Evolutionary conservation across 1,284 basidiomycete species (phyloP).

Genomic region (Ceratobasidium papillatum): DNA sequence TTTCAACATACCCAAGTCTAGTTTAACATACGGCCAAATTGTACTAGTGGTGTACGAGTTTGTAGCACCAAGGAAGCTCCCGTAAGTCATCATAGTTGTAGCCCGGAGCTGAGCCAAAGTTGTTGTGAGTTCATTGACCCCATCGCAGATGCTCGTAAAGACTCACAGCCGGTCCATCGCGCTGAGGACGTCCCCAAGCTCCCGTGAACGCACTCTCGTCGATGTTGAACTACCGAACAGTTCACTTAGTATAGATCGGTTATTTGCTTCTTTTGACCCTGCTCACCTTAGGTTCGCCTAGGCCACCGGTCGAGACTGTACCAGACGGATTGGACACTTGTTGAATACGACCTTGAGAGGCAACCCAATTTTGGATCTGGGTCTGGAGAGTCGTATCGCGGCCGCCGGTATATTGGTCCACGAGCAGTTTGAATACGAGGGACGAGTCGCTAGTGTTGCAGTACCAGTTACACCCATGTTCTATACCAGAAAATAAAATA

Average conservation of each 20-base stretch:
- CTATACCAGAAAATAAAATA: background rate
- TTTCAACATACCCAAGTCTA: conserved; percentile 40
- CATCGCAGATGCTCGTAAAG: background rate
- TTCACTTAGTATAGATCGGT: background rate
- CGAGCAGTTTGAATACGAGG: conserved; percentile 45
- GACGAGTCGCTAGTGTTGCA: conserved; percentile 1
- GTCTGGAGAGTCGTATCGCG: conserved; percentile 40
- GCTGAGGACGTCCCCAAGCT: conserved; percentile 48
- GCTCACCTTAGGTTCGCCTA: conserved; percentile 52
- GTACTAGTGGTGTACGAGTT: conserved; percentile 39
- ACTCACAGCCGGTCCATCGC: conserved; percentile 49
- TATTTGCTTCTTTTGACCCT: background rate
- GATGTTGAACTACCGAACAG: conserved; percentile 21
- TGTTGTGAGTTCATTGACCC: background rate
- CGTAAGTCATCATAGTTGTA: conserved; percentile 46
- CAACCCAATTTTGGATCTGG: conserved; percentile 43
- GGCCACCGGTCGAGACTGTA: conserved; percentile 58
- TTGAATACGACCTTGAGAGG: conserved; percentile 43
- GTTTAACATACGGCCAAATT: conserved; percentile 44
- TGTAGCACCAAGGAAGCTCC: conserved; percentile 41
- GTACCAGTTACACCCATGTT: background rate
- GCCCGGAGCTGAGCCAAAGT: conserved; percentile 41
- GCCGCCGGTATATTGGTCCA: conserved; percentile 44
- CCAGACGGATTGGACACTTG: conserved; percentile 63
- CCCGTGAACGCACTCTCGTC: conserved; percentile 49